Conservation (phyloP, 2,329 filamentous ascomycete genomes). For the Laburnicola sp. region DNA sequence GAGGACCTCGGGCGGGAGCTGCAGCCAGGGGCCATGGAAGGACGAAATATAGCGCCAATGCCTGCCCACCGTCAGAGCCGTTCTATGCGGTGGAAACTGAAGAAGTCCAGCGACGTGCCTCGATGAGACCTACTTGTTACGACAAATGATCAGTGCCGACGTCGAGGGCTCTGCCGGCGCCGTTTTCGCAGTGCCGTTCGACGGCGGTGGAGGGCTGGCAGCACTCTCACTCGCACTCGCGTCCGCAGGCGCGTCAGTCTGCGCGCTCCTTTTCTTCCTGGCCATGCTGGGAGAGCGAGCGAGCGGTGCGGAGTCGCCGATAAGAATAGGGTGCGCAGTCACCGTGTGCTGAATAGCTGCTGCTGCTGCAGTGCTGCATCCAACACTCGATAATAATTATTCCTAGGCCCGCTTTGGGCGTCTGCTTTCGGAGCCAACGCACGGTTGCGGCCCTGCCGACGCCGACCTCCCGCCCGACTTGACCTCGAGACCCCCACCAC, state of each 20-base stretch:
- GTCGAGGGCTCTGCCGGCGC: constrained; percentile 28
- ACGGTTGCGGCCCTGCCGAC: no score
- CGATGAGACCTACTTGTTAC: constrained; percentile 47
- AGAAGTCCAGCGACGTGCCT: constrained; percentile 28
- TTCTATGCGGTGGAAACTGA: constrained; percentile 3
- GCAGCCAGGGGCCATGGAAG: constrained; percentile 82
- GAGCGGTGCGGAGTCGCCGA: neutral
- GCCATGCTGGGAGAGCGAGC: constrained; percentile 26
- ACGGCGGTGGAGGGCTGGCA: constrained; percentile 21
- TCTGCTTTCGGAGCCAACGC: no score
- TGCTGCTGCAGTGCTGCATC: no score
- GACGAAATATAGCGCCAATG: constrained; percentile 85
- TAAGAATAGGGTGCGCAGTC: neutral
- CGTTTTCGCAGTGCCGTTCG: constrained; percentile 24
- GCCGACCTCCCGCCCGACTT: no score
- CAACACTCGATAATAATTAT: no score
- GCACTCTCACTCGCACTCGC: constrained; percentile 7
- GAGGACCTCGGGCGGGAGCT: constrained; percentile 76
- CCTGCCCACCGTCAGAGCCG: constrained; percentile 51
- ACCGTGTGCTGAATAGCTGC: no score
- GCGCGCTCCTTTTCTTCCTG: constrained; percentile 41
- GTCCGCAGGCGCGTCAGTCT: constrained; percentile 17
- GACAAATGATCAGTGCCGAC: constrained; percentile 47
- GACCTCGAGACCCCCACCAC: no score
- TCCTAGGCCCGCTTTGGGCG: no score